Conservation (phyloP, 2,329 filamentous ascomycete genomes). For the Verruconis gallopava region DNA sequence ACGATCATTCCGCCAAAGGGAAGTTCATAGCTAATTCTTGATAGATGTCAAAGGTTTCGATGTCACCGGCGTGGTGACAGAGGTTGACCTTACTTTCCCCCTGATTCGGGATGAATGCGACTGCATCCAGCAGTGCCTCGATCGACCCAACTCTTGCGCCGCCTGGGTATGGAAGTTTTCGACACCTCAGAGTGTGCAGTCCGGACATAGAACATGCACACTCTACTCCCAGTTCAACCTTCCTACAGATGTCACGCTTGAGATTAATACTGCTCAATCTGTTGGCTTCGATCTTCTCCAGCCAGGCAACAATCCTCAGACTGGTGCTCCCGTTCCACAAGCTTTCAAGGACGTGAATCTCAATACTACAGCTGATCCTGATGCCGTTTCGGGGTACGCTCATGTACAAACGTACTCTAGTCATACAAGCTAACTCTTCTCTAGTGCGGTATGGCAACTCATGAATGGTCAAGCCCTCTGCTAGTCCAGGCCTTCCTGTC, state of each 20-base stretch:
- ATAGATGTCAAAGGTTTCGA: conserved; percentile 9
- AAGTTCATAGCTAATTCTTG: neutral
- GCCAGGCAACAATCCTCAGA: conserved; percentile 2
- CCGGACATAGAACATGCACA: conserved; percentile 8
- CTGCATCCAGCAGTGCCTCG: conserved; percentile 8
- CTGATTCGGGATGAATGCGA: conserved; percentile 2
- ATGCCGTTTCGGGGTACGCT: neutral
- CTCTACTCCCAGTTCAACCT: conserved; percentile 10
- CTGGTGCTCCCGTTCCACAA: conserved; percentile 2
- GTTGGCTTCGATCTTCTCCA: neutral
- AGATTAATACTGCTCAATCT: neutral
- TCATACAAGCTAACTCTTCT: too few species aligned
- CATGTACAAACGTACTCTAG: too few species aligned
- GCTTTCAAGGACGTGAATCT: neutral
- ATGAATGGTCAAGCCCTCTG: too few species aligned
- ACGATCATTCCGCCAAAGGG: neutral
- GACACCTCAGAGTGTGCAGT: neutral
- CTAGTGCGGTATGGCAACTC: too few species aligned
- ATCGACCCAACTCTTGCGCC: conserved; percentile 5
- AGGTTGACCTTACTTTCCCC: conserved; percentile 9
- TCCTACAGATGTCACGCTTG: conserved; percentile 3
- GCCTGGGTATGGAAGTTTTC: conserved; percentile 7
- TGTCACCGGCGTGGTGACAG: conserved; percentile 7
- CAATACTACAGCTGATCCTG: conserved; percentile 2
- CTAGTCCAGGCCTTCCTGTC: too few species aligned